Evolutionary conservation across 2,329 filamentous ascomycete genomes (phyloP).

Genomic region (Metarhizium humberi): DNA sequence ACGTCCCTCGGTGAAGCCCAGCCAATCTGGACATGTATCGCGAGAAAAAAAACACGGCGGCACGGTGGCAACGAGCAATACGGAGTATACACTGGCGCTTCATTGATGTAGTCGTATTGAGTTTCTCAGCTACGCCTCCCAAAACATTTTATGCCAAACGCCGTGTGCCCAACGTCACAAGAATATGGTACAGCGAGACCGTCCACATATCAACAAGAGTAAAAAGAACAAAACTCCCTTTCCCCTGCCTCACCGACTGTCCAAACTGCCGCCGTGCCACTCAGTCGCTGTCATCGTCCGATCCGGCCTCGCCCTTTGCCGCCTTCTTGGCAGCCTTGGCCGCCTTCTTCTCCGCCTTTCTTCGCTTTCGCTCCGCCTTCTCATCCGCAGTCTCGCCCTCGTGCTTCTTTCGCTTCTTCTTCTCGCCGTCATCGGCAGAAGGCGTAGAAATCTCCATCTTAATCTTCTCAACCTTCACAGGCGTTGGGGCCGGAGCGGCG

Average conservation of each 20-base stretch:
- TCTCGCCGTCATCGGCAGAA: constrained; percentile 43
- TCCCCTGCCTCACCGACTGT: not conserved
- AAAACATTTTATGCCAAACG: constrained; percentile 13
- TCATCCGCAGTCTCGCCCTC: constrained; percentile 66
- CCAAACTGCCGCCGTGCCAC: not conserved
- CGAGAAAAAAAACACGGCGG: not conserved
- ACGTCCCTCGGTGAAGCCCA: not conserved
- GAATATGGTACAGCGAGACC: constrained; percentile 13
- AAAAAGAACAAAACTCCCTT: constrained; percentile 3
- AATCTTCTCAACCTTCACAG: constrained; percentile 24
- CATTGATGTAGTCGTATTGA: not conserved
- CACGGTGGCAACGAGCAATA: not conserved
- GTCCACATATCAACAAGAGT: constrained; percentile 10
- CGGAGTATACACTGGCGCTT: not conserved
- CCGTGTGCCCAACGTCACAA: constrained; percentile 11
- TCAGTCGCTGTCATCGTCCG: constrained; percentile 29
- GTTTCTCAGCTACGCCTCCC: constrained; percentile 4
- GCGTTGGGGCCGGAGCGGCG: constrained; percentile 18
- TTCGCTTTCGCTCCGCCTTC: constrained; percentile 50
- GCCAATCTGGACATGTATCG: not conserved
- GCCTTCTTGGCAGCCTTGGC: constrained; percentile 48
- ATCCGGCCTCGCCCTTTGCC: constrained; percentile 39
- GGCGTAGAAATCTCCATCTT: constrained; percentile 25
- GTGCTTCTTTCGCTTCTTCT: constrained; percentile 71
- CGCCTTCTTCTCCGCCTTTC: constrained; percentile 52